Percentiles rank a stretch among this genome's conserved stretches.
Evolutionary conservation across 2,329 filamentous ascomycete genomes (phyloP).

Genomic region (Scedosporium boydii): DNA sequence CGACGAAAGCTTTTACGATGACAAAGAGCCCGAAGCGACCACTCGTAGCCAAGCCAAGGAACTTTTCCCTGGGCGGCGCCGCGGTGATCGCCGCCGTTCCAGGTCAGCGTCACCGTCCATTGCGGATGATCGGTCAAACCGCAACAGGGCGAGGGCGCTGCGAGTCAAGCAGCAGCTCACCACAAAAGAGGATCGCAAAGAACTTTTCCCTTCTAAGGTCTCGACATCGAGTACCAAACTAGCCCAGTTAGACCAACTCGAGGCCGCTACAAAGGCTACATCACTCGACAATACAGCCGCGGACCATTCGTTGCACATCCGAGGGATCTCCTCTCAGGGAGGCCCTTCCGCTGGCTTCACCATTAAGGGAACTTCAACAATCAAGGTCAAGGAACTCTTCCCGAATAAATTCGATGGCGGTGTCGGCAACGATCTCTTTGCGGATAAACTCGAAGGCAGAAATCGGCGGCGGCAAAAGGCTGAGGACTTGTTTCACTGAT

Average conservation of each 20-base stretch:
- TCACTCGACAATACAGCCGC: conserved; percentile 22
- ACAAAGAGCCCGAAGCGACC: conserved; percentile 22
- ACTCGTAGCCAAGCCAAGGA: conserved; percentile 48
- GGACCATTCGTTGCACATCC: conserved; percentile 42
- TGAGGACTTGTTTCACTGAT: conserved; percentile 60
- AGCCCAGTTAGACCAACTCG: conserved; percentile 27
- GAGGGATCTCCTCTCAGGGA: conserved; percentile 42
- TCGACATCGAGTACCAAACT: conserved; percentile 6
- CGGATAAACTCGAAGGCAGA: conserved; percentile 47
- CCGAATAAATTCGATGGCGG: conserved; percentile 53
- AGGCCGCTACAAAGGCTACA: conserved; percentile 27
- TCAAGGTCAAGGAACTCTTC: conserved; percentile 55
- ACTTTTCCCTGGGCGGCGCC: conserved; percentile 44
- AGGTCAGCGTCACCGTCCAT: conserved; percentile 44
- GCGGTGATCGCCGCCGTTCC: conserved; percentile 24
- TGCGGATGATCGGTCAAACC: conserved; percentile 24
- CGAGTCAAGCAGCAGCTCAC: conserved; percentile 22
- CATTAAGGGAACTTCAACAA: conserved; percentile 55
- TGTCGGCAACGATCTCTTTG: conserved; percentile 60
- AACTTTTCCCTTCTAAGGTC: conserved; percentile 10
- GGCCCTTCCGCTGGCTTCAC: conserved; percentile 42
- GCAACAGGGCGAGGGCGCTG: conserved; percentile 24
- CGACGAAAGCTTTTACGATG: conserved; percentile 76
- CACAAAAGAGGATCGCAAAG: conserved; percentile 5
- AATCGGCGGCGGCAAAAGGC: conserved; percentile 54